Evolutionary conservation across 1,284 basidiomycete species (phyloP).

Genomic region (Tylopilus sp.): DNA sequence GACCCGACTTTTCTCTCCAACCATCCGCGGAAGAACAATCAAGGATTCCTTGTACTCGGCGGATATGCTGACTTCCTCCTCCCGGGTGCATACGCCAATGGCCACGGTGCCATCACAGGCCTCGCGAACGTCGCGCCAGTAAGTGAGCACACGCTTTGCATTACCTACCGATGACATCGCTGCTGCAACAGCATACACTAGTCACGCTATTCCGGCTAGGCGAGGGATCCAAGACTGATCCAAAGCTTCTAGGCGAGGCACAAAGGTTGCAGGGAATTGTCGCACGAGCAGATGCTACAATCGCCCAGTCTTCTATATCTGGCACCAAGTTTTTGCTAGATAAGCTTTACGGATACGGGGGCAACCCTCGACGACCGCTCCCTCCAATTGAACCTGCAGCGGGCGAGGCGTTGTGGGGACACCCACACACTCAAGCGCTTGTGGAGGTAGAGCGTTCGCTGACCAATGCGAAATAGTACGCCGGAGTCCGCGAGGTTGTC

Average conservation of each 20-base stretch:
- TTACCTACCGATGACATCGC: background rate
- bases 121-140: slow-evolving; percentile 78
- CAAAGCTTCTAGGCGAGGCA: slow-evolving; percentile 63
- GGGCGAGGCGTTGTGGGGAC: slow-evolving; percentile 61
- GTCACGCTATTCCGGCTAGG: slow-evolving; percentile 63
- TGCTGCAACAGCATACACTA: slow-evolving; percentile 47
- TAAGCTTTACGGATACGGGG: slow-evolving; percentile 74
- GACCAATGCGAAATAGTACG: slow-evolving; percentile 32
- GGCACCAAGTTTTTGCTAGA: slow-evolving; percentile 81
- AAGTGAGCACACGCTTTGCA: slow-evolving; percentile 25
- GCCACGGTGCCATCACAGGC: slow-evolving; percentile 79
- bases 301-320: slow-evolving; percentile 73
- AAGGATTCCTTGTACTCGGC: slow-evolving; percentile 73
- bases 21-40: slow-evolving; percentile 62
- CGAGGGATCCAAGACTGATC: slow-evolving; percentile 49
- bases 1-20: slow-evolving; percentile 51
- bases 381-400: slow-evolving; percentile 54
- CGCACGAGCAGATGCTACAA: slow-evolving; percentile 76
- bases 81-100: slow-evolving; percentile 64
- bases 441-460: slow-evolving; percentile 64
- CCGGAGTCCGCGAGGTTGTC: background rate
- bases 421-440: slow-evolving; percentile 65
- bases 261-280: slow-evolving; percentile 76
- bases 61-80: slow-evolving; percentile 78
- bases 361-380: slow-evolving; percentile 71